Evolutionary conservation across 2,329 filamentous ascomycete species (phyloP), one percentile per base, ranked within the genome.

Genomic region (Paecilomyces fulvus): DNA sequence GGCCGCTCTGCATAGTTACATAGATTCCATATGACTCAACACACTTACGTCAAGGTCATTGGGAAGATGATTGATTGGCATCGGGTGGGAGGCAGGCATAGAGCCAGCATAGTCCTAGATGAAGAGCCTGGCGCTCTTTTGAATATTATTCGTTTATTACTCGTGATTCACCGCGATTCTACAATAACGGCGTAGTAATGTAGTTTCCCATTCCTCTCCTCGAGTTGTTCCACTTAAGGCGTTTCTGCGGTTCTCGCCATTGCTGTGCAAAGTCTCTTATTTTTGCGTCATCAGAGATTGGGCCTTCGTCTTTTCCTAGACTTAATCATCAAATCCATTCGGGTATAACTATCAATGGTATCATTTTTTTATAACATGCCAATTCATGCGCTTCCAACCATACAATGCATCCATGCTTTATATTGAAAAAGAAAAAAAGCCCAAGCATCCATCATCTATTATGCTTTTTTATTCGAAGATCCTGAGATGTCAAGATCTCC

Each of bases 401-500:
- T 43, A n/a, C 37, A 43, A 43, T 43, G 37, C 37, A 43, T 43
- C 37, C 8, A 17, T 17, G 3, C n/a, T n/a, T 14, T 17, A 9
- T 17, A 43, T 6, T n/a, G 9, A 20, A 43, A 43, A 37, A 17
- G 33, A 17, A 37, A n/a, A n/a, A 43, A 43, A n/a, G 12, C 4
- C n/a, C 14, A 3, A 43, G 37, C 6, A 3, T 43, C 17, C 30
- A 31, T 14, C 1, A 12, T 31, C 9, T 43, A 43, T 7, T n/a
- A 6, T 43, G 37, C 37, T 20, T 12, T 17, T 9, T n/a, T 6
- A 43, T 43, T 17, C 37, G 14, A 17, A 20, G 30, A 14, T 17
- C 53, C 57, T 25, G 58, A 51, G 23, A 59, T 53, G 30, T 57
- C 30, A 14, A 62, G 58, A 30, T 68, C 64, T 4, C 64, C 63